Percentiles rank a stretch among this genome's conserved stretches.
phyloP scores from a whole-genome alignment of 148 eudicot species.

The Chenopodium formosanum region DNA sequence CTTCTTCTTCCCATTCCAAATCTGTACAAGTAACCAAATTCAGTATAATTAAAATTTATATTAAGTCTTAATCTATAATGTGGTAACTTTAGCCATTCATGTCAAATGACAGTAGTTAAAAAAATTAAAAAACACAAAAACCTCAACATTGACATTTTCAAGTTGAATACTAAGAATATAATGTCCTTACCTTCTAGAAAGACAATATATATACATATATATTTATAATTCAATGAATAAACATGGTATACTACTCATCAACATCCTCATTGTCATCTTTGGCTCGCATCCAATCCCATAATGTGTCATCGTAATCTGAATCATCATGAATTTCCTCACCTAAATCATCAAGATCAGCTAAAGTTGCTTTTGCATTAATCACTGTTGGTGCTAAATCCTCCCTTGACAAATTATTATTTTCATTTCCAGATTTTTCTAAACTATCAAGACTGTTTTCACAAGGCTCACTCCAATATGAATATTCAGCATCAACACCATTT shows the following conservation, averaged over 20 bases:
- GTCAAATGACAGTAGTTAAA: no score
- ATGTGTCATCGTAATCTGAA: slow-evolving; percentile 9
- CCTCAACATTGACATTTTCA: no score
- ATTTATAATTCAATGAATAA: no score
- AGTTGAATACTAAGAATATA: no score
- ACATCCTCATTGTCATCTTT: neutral
- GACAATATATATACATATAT: no score
- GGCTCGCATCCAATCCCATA: slow-evolving; percentile 18
- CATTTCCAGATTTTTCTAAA: neutral
- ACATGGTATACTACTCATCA: no score
- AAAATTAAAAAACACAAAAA: no score
- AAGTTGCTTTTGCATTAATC: neutral
- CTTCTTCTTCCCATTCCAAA: neutral
- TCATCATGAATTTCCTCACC: neutral
- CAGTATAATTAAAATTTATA: neutral
- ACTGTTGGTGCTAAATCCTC: neutral
- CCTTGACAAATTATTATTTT: neutral
- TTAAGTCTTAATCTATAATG: no score
- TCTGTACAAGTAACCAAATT: neutral
- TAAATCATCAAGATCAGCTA: neutral
- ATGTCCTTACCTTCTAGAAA: no score
- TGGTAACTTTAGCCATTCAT: no score
- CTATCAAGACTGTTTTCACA: no score
- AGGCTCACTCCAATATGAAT: no score
- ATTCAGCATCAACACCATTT: neutral